phyloP scores from a whole-genome alignment of 306 rosid genomes.

The Hippophae gyantsensis region DNA sequence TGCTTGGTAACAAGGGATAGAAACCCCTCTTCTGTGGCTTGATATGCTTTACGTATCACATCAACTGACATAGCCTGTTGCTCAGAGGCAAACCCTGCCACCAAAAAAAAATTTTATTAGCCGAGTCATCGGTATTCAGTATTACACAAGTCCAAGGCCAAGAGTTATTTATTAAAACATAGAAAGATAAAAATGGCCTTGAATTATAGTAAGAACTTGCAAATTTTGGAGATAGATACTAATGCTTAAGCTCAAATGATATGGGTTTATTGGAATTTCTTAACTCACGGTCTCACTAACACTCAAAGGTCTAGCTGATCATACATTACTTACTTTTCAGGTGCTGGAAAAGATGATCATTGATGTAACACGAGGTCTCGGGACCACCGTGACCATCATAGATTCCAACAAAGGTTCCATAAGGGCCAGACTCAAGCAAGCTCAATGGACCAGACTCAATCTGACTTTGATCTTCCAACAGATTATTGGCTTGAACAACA shows the following conservation, averaged over 20 bases:
- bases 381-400: conserved; percentile 98
- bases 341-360: conserved; percentile 69
- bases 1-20: conserved; percentile 63
- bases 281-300: background rate
- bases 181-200: conserved; percentile 3
- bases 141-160: conserved; percentile 5
- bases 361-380: conserved; percentile 76
- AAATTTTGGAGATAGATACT: background rate
- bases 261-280: background rate
- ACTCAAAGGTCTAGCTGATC: background rate
- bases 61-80: conserved; percentile 74
- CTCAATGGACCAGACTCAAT: conserved; percentile 81
- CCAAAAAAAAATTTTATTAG: background rate
- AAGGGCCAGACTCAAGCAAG: conserved; percentile 59
- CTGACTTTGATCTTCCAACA: conserved; percentile 97
- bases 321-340: conserved; percentile 46
- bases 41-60: conserved; percentile 82
- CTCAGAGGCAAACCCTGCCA: conserved; percentile 66
- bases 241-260: background rate
- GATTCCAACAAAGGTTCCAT: conserved; percentile 75
- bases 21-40: conserved; percentile 93
- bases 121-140: conserved; percentile 8
- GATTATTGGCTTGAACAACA: conserved; percentile 89
- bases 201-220: background rate
- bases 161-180: background rate